Base-by-base conservation (phyloP, 2,329 filamentous ascomycete genomes). In the Lachnellula cervina region DNA sequence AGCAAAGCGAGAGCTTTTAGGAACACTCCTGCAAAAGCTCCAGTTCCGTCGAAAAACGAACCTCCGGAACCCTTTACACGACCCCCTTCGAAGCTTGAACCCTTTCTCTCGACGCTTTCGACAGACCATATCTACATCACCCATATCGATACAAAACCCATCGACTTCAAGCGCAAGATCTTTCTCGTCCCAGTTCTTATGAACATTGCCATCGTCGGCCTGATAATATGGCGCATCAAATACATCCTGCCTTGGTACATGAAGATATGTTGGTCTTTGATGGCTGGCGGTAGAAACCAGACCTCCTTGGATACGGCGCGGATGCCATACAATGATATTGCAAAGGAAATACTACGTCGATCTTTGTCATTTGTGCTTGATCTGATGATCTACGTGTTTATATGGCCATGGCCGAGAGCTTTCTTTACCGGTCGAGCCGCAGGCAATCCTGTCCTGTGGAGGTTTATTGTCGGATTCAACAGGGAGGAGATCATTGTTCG, bases 401-500 rank as follows among this genome's bases (percentile, higher is more conserved):
- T 91, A 54, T 84, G 86, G 74, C 81, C 86, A 7, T 91, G 88
- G 88, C 88, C 88, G 0, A 72, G 83, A 51, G 83, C 87, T 62
- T 91, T 95, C 71, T 80, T 87, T 65, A 70, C 84, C 14, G 87
- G 85, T 55, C 72, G 71, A 57, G 72, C 70, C 9, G 73, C 80
- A 62, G 80, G 76, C 66, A 88, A 74, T 61, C 90, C 91, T 0
- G 75, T 85, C 38, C 70, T 73, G 40, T 97, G 92, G 90, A 83
- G 92, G 49, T 82, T 82, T 72, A 77, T 71, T 32, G 73, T 92
- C 37, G 90, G 92, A 6, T 96, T 96, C 71, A 79, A 81, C n/a
- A 78, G 86, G 46, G 78, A 83, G 61, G 93, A 97, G 76, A 79
- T 96, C 49, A 86, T 95, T 59, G 87, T 96, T 35, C 81, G 92